phyloP scores from a whole-genome alignment of 768 basidiomycete genomes.

The Lentinus brumalis region DNA sequence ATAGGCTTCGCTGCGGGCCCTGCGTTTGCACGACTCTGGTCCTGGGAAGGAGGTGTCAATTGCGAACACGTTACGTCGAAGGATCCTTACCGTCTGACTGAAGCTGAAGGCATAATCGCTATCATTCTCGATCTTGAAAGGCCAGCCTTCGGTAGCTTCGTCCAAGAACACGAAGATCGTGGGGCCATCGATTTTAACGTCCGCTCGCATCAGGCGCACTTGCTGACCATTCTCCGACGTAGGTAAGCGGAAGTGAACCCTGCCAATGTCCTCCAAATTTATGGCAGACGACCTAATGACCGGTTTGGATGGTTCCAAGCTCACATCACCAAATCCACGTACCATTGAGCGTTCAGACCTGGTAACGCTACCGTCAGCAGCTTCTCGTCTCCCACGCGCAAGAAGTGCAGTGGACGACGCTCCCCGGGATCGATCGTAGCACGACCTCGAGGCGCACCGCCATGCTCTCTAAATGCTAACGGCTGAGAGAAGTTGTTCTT shows the following conservation, averaged over 20 bases:
- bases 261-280: constrained; percentile 89
- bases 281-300: constrained; percentile 83
- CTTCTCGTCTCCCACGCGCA: constrained; percentile 68
- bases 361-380: constrained; percentile 84
- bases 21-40: constrained; percentile 43
- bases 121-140: constrained; percentile 88
- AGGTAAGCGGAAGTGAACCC: constrained; percentile 70
- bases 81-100: constrained; percentile 66
- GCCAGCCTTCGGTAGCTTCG: constrained; percentile 74
- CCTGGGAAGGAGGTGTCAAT: constrained; percentile 20
- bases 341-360: constrained; percentile 87
- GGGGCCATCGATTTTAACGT: constrained; percentile 81
- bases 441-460: constrained; percentile 63
- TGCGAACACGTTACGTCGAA: not conserved
- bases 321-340: constrained; percentile 17
- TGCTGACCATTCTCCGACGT: constrained; percentile 39
- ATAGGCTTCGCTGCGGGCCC: constrained; percentile 43
- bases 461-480: constrained; percentile 85
- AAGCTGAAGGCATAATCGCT: constrained; percentile 71
- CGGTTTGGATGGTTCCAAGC: not conserved
- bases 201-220: constrained; percentile 66
- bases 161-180: constrained; percentile 85
- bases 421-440: constrained; percentile 68
- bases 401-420: constrained; percentile 63
- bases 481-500: constrained; percentile 74